phyloP scores from a whole-genome alignment of 108 stramenopile species.

The Schizochytrium sp. region DNA sequence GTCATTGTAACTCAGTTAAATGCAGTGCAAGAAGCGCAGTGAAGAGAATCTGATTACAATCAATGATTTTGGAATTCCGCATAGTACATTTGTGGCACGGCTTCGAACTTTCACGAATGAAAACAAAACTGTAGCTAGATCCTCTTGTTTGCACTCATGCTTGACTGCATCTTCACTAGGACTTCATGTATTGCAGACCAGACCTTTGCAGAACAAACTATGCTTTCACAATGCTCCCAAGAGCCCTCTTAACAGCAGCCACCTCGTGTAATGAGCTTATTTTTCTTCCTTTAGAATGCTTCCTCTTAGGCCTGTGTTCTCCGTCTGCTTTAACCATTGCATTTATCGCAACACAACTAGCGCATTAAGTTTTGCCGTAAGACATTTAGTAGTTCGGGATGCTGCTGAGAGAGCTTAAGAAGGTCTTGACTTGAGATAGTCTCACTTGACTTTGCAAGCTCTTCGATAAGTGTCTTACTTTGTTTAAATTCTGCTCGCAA shows the following conservation, averaged over 20 bases:
- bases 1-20: no score
- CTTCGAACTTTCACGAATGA: no score
- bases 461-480: constrained; percentile 10
- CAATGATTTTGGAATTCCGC: no score
- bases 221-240: background rate
- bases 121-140: no score
- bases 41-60: no score
- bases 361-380: constrained; percentile 51
- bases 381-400: constrained; percentile 50
- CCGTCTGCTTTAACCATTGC: background rate
- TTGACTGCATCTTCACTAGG: background rate
- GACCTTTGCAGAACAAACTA: background rate
- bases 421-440: constrained; percentile 15
- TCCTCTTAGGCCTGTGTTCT: background rate
- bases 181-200: background rate
- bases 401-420: background rate
- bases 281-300: background rate
- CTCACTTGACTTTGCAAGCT: background rate
- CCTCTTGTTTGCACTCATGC: no score
- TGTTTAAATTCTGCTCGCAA: constrained; percentile 51
- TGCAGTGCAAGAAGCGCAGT: no score
- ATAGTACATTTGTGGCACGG: no score
- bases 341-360: background rate
- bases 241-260: background rate
- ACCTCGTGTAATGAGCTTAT: background rate